Evolutionary conservation across 331 rosid species (phyloP).

Genomic region (Malus hybrid): DNA sequence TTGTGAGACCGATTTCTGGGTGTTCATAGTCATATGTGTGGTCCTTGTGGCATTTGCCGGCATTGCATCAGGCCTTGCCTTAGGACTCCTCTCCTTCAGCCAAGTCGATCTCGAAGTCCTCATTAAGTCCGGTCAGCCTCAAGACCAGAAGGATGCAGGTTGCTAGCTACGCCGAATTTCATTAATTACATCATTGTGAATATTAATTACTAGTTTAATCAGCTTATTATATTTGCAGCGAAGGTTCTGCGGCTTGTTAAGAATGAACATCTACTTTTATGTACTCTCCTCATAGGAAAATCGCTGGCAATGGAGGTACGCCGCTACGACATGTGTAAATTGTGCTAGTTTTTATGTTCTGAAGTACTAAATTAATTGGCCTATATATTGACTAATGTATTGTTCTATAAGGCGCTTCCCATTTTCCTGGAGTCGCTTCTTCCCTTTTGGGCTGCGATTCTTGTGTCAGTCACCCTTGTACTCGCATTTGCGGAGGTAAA

Average conservation of each 20-base stretch:
- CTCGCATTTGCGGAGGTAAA: conserved; percentile 60
- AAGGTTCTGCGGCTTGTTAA: conserved; percentile 65
- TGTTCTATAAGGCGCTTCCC: conserved; percentile 24
- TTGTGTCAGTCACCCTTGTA: conserved; percentile 43
- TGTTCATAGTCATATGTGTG: conserved; percentile 22
- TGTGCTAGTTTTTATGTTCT: neutral
- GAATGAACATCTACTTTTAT: conserved; percentile 65
- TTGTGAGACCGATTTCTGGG: conserved; percentile 47
- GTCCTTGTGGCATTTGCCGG: conserved; percentile 48
- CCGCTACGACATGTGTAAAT: neutral
- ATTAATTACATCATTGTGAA: neutral
- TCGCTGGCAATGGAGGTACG: conserved; percentile 71
- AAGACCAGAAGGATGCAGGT: conserved; percentile 53
- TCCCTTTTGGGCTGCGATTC: conserved; percentile 52
- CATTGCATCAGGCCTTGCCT: conserved; percentile 51
- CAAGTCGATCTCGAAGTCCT: conserved; percentile 71
- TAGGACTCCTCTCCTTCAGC: conserved; percentile 65
- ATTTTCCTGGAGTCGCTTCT: conserved; percentile 45
- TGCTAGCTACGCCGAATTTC: neutral
- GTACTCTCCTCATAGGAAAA: conserved; percentile 77
- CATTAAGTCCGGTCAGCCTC: conserved; percentile 46
- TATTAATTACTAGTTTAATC: neutral
- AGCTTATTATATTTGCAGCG: conserved; percentile 28
- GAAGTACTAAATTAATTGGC: neutral
- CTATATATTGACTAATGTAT: neutral